Evolutionary conservation across 2,329 filamentous ascomycete species (phyloP).

Genomic region (Pseudogymnoascus sp.): DNA sequence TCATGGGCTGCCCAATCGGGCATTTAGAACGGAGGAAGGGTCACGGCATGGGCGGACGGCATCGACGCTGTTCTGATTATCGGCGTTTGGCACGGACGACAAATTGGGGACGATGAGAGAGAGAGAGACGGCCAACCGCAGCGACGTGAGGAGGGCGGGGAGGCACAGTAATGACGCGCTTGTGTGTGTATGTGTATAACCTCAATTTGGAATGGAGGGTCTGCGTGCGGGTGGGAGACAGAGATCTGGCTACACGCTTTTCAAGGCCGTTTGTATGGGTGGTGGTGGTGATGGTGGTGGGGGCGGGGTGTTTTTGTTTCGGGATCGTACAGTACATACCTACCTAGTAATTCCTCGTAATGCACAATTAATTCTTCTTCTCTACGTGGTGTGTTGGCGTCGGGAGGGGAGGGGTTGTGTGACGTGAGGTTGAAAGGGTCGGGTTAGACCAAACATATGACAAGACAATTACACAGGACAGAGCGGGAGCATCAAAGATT

Average conservation of each 20-base stretch:
- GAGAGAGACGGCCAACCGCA: neutral
- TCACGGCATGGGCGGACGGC: constrained; percentile 2
- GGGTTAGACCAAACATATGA: no score
- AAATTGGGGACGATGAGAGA: neutral
- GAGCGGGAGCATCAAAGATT: no score
- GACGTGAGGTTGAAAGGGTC: neutral
- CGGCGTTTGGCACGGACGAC: neutral
- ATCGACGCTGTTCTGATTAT: constrained; percentile 1
- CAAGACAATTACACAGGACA: no score
- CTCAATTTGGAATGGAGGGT: neutral
- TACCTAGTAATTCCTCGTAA: constrained; percentile 9
- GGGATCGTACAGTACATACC: neutral
- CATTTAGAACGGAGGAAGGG: neutral
- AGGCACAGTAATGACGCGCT: neutral
- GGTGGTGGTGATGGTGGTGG: neutral
- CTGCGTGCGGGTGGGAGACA: neutral
- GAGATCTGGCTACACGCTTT: neutral
- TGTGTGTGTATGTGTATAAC: neutral
- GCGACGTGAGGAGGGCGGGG: neutral
- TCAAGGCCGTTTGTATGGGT: neutral
- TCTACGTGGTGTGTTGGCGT: neutral
- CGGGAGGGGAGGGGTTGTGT: neutral
- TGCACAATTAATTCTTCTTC: constrained; percentile 5
- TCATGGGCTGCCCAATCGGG: neutral
- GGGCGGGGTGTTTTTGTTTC: neutral